phyloP scores from a whole-genome alignment of 768 basidiomycete species.

The Pleurotus salmoneostramineus region DNA sequence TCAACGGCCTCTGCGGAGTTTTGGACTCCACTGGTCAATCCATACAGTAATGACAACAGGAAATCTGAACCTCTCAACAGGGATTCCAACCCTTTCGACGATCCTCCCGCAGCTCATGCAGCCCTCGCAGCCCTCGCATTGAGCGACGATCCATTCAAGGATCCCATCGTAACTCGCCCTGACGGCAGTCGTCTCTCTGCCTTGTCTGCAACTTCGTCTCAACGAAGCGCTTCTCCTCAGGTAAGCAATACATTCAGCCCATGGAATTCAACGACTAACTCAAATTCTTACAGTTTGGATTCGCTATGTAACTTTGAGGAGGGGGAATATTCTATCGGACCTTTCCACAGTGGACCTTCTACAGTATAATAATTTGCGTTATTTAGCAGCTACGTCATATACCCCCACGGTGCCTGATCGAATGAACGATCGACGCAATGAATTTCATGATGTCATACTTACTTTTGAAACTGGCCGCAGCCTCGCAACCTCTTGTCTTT shows the following conservation, averaged over 20 bases:
- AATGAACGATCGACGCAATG: too few relatives aligned
- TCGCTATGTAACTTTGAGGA: background rate
- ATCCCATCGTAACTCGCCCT: background rate
- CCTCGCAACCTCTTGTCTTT: too few relatives aligned
- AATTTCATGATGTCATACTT: too few relatives aligned
- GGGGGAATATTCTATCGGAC: background rate
- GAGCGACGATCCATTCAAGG: conserved; percentile 6
- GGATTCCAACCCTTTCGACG: background rate
- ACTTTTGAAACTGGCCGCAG: too few relatives aligned
- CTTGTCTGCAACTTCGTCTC: background rate
- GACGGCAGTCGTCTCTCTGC: background rate
- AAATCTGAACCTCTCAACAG: background rate
- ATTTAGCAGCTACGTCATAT: too few relatives aligned
- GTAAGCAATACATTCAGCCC: background rate
- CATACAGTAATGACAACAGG: background rate
- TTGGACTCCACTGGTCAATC: conserved; percentile 1
- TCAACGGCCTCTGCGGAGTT: background rate
- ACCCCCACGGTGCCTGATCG: too few relatives aligned
- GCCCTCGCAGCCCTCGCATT: conserved; percentile 2
- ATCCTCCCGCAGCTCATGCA: background rate
- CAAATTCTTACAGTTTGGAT: background rate
- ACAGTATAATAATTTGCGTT: too few relatives aligned
- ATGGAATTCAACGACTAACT: background rate
- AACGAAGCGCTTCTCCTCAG: conserved; percentile 2
- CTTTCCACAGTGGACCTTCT: too few relatives aligned